Percentiles rank a stretch among this genome's conserved stretches.
phyloP scores from a whole-genome alignment of 768 basidiomycete species.

The Suillus weaverae region DNA sequence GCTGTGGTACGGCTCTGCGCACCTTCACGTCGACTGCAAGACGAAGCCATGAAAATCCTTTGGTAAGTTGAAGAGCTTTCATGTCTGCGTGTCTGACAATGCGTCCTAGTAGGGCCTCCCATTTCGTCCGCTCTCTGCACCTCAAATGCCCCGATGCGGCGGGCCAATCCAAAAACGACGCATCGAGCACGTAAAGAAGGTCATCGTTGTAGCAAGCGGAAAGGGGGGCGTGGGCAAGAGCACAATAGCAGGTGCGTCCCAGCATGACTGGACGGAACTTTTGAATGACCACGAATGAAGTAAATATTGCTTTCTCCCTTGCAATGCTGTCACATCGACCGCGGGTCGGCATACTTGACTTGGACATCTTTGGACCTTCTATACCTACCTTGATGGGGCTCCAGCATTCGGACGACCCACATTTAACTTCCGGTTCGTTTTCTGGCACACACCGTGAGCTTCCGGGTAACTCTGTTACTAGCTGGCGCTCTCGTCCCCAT shows the following conservation, averaged over 20 bases:
- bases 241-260: constrained; percentile 75
- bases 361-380: constrained; percentile 96
- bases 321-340: constrained; percentile 47
- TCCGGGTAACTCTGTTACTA: constrained; percentile 27
- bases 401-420: constrained; percentile 73
- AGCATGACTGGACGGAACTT: neutral
- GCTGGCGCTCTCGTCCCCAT: constrained; percentile 81
- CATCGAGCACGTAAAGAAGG: constrained; percentile 74
- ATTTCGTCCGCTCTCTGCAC: constrained; percentile 37
- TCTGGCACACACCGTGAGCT: neutral
- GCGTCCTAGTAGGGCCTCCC: constrained; percentile 35
- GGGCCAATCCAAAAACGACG: constrained; percentile 53
- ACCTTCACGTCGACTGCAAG: constrained; percentile 24
- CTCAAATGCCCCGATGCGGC: constrained; percentile 61
- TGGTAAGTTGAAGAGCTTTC: constrained; percentile 38
- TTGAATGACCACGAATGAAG: constrained; percentile 36
- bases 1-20: constrained; percentile 2
- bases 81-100: constrained; percentile 8
- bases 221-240: constrained; percentile 98
- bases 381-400: constrained; percentile 93
- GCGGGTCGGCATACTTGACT: constrained; percentile 85
- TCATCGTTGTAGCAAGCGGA: constrained; percentile 85
- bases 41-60: constrained; percentile 54
- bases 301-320: constrained; percentile 79
- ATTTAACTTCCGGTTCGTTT: constrained; percentile 63